Evolutionary conservation across 1,284 basidiomycete genomes (phyloP).

Genomic region (Melampsora larici-populina): DNA sequence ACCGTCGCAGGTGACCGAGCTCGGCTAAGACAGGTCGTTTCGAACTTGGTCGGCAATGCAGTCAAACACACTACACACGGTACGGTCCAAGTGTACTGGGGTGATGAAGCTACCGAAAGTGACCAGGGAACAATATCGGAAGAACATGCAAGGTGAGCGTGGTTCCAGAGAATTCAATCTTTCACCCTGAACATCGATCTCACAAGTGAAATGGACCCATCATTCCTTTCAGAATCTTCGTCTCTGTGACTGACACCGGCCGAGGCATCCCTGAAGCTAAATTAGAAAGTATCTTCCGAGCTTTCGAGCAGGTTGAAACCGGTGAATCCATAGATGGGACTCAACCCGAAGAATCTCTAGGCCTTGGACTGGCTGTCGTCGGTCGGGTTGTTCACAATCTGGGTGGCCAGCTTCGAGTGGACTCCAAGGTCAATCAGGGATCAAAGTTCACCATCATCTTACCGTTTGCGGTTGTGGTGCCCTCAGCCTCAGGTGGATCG

Average conservation of each 20-base stretch:
- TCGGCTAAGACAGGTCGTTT: constrained; percentile 75
- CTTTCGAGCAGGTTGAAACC: constrained; percentile 78
- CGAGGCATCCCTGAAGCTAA: constrained; percentile 70
- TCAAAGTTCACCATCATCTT: constrained; percentile 55
- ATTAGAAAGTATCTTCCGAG: constrained; percentile 76
- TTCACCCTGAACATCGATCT: constrained; percentile 43
- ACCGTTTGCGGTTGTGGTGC: constrained; percentile 51
- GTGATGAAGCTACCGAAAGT: constrained; percentile 49
- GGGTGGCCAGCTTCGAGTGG: constrained; percentile 55
- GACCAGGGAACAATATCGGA: constrained; percentile 35
- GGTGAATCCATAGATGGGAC: constrained; percentile 47
- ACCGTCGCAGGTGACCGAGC: constrained; percentile 52
- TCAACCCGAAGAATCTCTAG: constrained; percentile 33
- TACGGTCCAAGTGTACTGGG: constrained; percentile 65
- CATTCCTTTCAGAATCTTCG: constrained; percentile 61
- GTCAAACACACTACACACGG: constrained; percentile 74
- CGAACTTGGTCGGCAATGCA: constrained; percentile 78
- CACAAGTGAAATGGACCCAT: neutral
- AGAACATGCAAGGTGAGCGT: constrained; percentile 13
- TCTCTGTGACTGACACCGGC: constrained; percentile 72
- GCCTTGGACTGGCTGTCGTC: constrained; percentile 53
- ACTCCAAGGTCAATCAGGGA: constrained; percentile 54
- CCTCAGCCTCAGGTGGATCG: constrained; percentile 1
- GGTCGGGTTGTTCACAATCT: constrained; percentile 55
- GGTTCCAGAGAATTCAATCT: constrained; percentile 45